Evolutionary conservation across 2,329 filamentous ascomycete species (phyloP).

Genomic region (Fusarium brachygibbosum): DNA sequence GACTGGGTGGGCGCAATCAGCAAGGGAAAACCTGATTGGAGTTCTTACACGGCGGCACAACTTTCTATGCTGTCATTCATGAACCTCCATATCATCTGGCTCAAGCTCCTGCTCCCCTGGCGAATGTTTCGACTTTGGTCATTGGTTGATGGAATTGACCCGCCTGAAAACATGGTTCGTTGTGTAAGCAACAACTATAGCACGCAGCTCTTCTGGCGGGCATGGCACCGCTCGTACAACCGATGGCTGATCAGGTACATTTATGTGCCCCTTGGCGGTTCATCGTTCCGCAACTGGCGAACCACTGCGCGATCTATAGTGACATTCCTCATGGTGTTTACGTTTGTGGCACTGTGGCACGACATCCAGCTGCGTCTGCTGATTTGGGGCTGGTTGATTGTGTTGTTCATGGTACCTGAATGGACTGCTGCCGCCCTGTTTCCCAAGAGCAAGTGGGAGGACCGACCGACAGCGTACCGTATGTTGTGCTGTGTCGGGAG

Average conservation of each 20-base stretch:
- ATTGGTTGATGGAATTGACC: slow-evolving; percentile 89
- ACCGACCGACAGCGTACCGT: slow-evolving; percentile 78
- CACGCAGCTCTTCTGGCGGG: slow-evolving; percentile 91
- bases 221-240: slow-evolving; percentile 96
- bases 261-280: slow-evolving; percentile 89
- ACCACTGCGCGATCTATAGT: slow-evolving; percentile 70
- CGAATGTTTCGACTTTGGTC: slow-evolving; percentile 99
- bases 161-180: slow-evolving; percentile 97
- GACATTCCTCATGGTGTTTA: slow-evolving; percentile 90
- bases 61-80: slow-evolving; percentile 93
- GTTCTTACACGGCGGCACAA: slow-evolving; percentile 85
- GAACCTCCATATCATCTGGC: slow-evolving; percentile 97
- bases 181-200: slow-evolving; percentile 97
- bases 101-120: slow-evolving; percentile 96
- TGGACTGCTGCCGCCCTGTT: slow-evolving; percentile 79
- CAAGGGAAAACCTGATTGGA: slow-evolving; percentile 84
- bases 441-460: slow-evolving; percentile 78
- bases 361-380: slow-evolving; percentile 92
- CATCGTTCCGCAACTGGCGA: slow-evolving; percentile 61
- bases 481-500: slow-evolving; percentile 84
- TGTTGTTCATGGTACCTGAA: slow-evolving; percentile 93
- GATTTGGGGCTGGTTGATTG: slow-evolving; percentile 97
- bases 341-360: slow-evolving; percentile 98
- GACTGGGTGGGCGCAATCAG: slow-evolving; percentile 95
- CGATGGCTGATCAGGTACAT: slow-evolving; percentile 95